A percentile compares a stretch with the other conserved stretches of the same genome.
These are phyloP conservation scores for Rutstroemia sydowiana DNA, from an alignment of 2,329 filamentous ascomycete genomes.

Conservation along the genomic window DNA sequence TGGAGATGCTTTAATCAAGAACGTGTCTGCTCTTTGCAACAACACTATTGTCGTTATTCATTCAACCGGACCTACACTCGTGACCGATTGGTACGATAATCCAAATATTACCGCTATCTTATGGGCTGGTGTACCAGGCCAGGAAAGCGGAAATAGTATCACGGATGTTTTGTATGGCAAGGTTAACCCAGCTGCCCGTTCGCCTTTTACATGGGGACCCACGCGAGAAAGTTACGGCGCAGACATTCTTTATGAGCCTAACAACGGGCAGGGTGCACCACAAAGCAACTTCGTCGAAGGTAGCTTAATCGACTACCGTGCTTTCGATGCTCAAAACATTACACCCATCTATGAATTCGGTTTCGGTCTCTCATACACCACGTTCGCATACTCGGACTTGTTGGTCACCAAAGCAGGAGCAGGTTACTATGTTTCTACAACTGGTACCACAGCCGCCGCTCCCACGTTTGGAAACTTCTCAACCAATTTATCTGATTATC, in stretches of 20 bases:
- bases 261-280: conserved; percentile 58
- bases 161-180: conserved; percentile 78
- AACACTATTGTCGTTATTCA: conserved; percentile 94
- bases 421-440: conserved; percentile 39
- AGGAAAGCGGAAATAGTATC: conserved; percentile 75
- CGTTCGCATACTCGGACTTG: conserved; percentile 67
- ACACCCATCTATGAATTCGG: conserved; percentile 76
- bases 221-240: conserved; percentile 43
- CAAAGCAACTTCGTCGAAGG: conserved; percentile 72
- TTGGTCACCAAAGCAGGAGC: conserved; percentile 28
- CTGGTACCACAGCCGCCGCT: conserved; percentile 54
- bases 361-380: conserved; percentile 73
- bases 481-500: conserved; percentile 55
- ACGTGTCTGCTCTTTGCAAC: conserved; percentile 67
- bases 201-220: conserved; percentile 73
- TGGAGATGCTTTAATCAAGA: conserved; percentile 74
- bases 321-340: conserved; percentile 58
- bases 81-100: conserved; percentile 67
- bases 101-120: conserved; percentile 78
- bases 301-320: conserved; percentile 73
- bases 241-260: conserved; percentile 44
- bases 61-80: conserved; percentile 69
- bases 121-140: conserved; percentile 74
- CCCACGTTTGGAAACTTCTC: conserved; percentile 57
- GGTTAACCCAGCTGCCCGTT: conserved; percentile 68